These are phyloP conservation scores for Globisporangium echinulatum DNA, from an alignment of 352 stramenopile genomes.

Conservation along the genomic window DNA sequence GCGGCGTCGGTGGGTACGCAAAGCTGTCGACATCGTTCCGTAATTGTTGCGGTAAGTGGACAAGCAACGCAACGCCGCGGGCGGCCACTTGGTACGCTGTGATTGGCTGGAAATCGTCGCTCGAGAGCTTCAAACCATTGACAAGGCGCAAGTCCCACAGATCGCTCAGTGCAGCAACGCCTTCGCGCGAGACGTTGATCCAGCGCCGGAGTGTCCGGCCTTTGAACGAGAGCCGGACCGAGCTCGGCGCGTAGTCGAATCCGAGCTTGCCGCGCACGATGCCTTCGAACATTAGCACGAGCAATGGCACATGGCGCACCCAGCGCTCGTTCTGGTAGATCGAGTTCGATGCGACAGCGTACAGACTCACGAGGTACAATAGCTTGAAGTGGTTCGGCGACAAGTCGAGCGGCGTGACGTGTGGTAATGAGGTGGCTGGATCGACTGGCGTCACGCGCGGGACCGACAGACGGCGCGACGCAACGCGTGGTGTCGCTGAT, in stretches of 20 bases:
- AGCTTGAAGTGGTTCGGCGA: conserved; percentile 95
- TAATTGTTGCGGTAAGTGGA: conserved; percentile 73
- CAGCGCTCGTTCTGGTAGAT: conserved; percentile 92
- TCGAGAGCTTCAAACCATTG: conserved; percentile 93
- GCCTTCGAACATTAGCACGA: conserved; percentile 96
- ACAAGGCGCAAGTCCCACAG: conserved; percentile 90
- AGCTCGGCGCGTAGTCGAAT: conserved; percentile 96
- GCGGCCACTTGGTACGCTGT: conserved; percentile 94
- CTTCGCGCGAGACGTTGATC: conserved; percentile 94
- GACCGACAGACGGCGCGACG: too few species aligned
- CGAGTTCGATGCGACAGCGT: conserved; percentile 87
- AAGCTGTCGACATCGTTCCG: conserved; percentile 67
- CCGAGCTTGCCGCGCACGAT: conserved; percentile 92
- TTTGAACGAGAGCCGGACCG: conserved; percentile 90
- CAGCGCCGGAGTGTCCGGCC: conserved; percentile 74
- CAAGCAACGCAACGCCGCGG: conserved; percentile 78
- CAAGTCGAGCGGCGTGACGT: conserved; percentile 34
- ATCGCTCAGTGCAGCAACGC: conserved; percentile 93
- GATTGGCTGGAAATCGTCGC: conserved; percentile 91
- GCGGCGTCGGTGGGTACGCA: conserved; percentile 40
- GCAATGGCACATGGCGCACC: conserved; percentile 93
- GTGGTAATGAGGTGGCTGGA: not conserved
- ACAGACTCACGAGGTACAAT: conserved; percentile 94
- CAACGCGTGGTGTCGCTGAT: too few species aligned
- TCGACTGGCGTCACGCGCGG: too few species aligned